Evolutionary conservation across 2,329 filamentous ascomycete genomes (phyloP).

Genomic region (Diaporthe amygdali): DNA sequence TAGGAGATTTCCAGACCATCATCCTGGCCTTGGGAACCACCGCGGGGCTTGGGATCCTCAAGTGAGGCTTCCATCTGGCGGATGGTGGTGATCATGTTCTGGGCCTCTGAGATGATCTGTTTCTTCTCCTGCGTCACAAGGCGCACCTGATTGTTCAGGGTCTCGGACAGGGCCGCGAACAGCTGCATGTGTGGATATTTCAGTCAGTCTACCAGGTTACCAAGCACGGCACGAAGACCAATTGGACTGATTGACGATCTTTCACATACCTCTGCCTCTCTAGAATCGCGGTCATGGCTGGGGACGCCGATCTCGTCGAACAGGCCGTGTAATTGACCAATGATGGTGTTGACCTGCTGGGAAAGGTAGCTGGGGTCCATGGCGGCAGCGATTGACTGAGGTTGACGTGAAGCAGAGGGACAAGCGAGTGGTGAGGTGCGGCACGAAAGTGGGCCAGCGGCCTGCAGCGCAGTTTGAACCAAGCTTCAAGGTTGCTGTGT

Average conservation of each 20-base stretch:
- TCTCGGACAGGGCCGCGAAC: constrained; percentile 89
- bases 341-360: constrained; percentile 93
- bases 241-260: background rate
- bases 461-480: constrained; percentile 1
- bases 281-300: constrained; percentile 85
- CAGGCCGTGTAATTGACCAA: constrained; percentile 88
- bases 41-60: constrained; percentile 72
- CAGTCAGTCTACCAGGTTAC: constrained; percentile 26
- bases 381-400: constrained; percentile 20
- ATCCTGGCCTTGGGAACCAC: constrained; percentile 68
- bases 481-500: background rate
- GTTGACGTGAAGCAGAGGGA: constrained; percentile 12
- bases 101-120: constrained; percentile 86
- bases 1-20: constrained; percentile 79
- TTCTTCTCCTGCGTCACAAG: constrained; percentile 88
- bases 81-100: constrained; percentile 82
- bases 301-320: constrained; percentile 99
- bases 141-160: constrained; percentile 87
- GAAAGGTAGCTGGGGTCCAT: constrained; percentile 95
- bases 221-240: background rate
- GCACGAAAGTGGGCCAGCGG: constrained; percentile 1
- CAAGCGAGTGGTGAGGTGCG: constrained; percentile 8
- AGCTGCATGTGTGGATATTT: constrained; percentile 59
- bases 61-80: constrained; percentile 93
- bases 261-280: constrained; percentile 81